A percentile compares a stretch with the other conserved stretches of the same genome.
Conservation (phyloP, 495 filamentous ascomycete genomes). For the Neurospora sp. region DNA sequence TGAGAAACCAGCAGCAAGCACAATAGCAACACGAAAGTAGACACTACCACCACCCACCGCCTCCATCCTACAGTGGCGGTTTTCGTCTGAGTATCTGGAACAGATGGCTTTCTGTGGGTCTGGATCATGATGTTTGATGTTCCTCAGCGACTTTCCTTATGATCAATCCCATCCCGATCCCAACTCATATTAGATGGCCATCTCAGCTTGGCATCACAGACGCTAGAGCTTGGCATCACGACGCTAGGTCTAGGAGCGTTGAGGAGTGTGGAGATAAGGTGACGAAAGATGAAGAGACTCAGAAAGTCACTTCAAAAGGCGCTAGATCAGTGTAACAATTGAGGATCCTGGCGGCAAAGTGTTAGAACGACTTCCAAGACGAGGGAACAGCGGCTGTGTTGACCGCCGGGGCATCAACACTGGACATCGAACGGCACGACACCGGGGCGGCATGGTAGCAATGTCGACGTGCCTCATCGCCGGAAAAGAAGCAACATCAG, state of each 20-base stretch:
- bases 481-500: background rate
- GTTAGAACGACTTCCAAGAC: background rate
- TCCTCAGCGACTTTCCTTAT: background rate
- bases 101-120: background rate
- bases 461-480: background rate
- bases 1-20: background rate
- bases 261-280: background rate
- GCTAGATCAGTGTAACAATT: background rate
- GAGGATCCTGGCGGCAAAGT: background rate
- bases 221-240: background rate
- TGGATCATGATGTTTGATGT: conserved; percentile 4
- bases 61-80: background rate
- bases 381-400: background rate
- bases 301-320: background rate
- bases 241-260: background rate
- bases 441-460: background rate
- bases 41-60: background rate
- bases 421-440: background rate
- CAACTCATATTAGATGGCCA: background rate
- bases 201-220: background rate
- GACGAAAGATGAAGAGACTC: background rate
- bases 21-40: background rate
- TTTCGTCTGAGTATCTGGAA: background rate
- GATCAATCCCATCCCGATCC: background rate
- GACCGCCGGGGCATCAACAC: background rate